These are phyloP conservation scores for Pseudoscleropodium purum DNA, from an alignment of 225 moss, liverwort and hornwort genomes.

Conservation along the genomic window DNA sequence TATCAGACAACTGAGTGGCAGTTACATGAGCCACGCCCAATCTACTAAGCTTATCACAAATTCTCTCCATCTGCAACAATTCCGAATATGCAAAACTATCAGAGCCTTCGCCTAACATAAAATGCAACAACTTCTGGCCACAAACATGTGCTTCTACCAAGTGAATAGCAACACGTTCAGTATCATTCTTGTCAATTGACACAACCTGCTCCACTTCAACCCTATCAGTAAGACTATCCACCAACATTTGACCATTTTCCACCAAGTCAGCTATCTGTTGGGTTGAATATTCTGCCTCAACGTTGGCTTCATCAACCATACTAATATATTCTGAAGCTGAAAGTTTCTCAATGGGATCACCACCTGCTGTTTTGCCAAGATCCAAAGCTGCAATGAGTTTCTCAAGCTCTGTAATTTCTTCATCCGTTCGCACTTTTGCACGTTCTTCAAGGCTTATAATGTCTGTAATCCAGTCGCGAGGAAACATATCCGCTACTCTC, in stretches of 20 bases:
- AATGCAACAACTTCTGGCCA: conserved; percentile 6
- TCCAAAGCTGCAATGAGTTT: neutral
- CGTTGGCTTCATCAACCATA: neutral
- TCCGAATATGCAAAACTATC: neutral
- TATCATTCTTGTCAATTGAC: conserved; percentile 1
- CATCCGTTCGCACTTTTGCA: neutral
- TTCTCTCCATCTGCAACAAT: conserved; percentile 4
- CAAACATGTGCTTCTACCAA: neutral
- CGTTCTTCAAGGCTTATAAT: neutral
- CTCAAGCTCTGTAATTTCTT: neutral
- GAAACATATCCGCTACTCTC: neutral
- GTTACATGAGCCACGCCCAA: neutral
- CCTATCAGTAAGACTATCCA: neutral
- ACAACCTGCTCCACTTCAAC: neutral
- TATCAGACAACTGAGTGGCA: neutral
- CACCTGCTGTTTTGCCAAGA: neutral
- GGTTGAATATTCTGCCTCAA: neutral
- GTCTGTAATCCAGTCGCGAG: neutral
- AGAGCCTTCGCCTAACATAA: neutral
- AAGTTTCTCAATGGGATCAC: neutral
- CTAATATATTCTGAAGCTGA: neutral
- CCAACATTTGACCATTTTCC: neutral
- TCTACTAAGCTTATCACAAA: conserved; percentile 7
- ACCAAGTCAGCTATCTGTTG: neutral
- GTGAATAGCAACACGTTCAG: neutral